phyloP scores from a whole-genome alignment of 108 stramenopile genomes.

The Stephanodiscus triporus region DNA sequence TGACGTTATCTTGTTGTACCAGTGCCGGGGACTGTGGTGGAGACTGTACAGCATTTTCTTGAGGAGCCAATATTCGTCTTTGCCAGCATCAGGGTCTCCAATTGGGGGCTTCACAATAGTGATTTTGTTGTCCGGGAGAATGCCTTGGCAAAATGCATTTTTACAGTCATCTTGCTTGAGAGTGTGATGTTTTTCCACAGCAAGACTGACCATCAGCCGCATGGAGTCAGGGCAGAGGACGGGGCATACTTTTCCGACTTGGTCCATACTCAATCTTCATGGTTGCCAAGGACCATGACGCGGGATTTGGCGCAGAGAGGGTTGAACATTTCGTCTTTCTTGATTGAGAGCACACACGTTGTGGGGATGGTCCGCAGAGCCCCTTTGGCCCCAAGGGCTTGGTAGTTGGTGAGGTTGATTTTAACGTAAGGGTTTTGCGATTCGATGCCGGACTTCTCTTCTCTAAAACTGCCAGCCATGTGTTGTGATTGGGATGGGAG shows the following conservation, averaged over 20 bases:
- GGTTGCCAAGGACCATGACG: too few relatives aligned
- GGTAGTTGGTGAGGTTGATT: too few relatives aligned
- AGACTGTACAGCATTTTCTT: constrained; percentile 32
- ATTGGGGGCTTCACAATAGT: constrained; percentile 4
- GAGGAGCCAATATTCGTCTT: constrained; percentile 17
- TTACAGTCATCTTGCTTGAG: constrained; percentile 30
- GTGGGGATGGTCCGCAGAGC: too few relatives aligned
- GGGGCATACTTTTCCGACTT: neutral
- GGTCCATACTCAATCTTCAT: too few relatives aligned
- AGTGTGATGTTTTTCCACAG: neutral
- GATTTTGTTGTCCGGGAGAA: constrained; percentile 15
- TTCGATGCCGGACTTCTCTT: too few relatives aligned
- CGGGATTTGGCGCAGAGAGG: too few relatives aligned
- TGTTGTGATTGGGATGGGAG: too few relatives aligned
- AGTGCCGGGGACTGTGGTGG: constrained; percentile 13
- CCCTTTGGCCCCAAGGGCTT: too few relatives aligned
- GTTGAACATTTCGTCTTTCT: too few relatives aligned
- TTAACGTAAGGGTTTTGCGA: too few relatives aligned
- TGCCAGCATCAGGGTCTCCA: neutral
- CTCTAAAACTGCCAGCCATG: too few relatives aligned
- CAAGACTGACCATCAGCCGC: constrained; percentile 5
- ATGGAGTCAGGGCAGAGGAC: constrained; percentile 3
- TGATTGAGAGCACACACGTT: too few relatives aligned
- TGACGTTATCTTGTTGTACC: constrained; percentile 6
- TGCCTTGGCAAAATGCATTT: constrained; percentile 27